These are phyloP conservation scores for Hortiboletus campestris DNA, from an alignment of 768 basidiomycete genomes.

Conservation along the genomic window DNA sequence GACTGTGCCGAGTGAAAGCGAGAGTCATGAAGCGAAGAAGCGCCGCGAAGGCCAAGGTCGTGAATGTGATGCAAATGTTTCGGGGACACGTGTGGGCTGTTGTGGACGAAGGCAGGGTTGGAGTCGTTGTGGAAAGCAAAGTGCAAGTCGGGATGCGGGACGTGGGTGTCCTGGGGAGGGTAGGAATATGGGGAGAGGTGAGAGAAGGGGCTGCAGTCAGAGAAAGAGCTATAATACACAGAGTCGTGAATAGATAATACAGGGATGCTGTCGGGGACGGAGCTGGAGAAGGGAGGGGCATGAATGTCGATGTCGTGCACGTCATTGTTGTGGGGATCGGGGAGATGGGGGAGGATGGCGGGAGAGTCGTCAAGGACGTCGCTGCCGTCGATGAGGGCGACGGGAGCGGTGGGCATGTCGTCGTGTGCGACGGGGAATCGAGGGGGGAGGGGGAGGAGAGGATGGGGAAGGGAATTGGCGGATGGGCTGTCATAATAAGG, in stretches of 20 bases:
- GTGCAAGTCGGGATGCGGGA: constrained; percentile 28
- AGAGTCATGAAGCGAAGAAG: constrained; percentile 24
- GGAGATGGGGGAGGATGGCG: constrained; percentile 13
- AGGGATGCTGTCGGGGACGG: constrained; percentile 21
- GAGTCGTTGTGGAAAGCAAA: constrained; percentile 26
- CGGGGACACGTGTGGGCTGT: constrained; percentile 25
- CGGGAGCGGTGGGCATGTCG: constrained; percentile 24
- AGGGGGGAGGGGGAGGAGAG: constrained; percentile 3
- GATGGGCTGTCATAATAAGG: constrained; percentile 32
- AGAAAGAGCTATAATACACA: constrained; percentile 35
- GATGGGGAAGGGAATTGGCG: constrained; percentile 18
- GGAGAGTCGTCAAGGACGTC: constrained; percentile 19
- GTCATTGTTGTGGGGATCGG: constrained; percentile 28
- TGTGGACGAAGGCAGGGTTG: constrained; percentile 15
- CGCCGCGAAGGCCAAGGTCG: constrained; percentile 18
- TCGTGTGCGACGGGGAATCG: background rate
- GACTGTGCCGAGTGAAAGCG: constrained; percentile 29
- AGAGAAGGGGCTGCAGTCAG: constrained; percentile 24
- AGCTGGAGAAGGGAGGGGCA: constrained; percentile 17
- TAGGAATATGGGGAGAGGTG: constrained; percentile 26
- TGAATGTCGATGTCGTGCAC: constrained; percentile 35
- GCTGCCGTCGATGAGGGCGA: constrained; percentile 14
- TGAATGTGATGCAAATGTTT: constrained; percentile 30
- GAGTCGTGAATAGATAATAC: constrained; percentile 36
- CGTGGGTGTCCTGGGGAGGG: constrained; percentile 24